phyloP scores from a whole-genome alignment of 768 basidiomycete species.

The Dentipellis sp. region DNA sequence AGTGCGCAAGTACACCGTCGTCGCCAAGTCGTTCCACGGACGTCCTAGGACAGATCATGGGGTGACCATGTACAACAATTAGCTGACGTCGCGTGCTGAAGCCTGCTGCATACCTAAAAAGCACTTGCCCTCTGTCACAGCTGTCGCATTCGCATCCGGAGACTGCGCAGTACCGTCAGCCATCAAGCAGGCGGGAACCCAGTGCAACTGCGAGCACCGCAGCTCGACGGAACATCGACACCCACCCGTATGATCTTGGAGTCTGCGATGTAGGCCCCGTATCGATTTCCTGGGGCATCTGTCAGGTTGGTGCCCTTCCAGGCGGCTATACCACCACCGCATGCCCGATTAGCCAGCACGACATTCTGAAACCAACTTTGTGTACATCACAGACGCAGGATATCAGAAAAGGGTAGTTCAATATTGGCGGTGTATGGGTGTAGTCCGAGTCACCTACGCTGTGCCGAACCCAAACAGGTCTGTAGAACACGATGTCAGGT shows the following conservation, averaged over 20 bases:
- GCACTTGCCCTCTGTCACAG: constrained; percentile 33
- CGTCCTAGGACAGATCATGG: constrained; percentile 21
- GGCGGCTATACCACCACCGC: constrained; percentile 56
- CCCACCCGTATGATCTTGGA: constrained; percentile 48
- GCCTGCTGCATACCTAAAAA: constrained; percentile 33
- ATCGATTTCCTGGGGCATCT: constrained; percentile 38
- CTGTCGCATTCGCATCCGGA: constrained; percentile 45
- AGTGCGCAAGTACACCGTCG: constrained; percentile 42
- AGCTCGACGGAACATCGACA: not conserved
- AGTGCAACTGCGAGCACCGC: too few species aligned
- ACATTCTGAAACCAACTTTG: constrained; percentile 48
- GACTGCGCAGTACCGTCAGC: constrained; percentile 27
- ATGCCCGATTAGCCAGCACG: constrained; percentile 51
- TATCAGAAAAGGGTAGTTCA: too few species aligned
- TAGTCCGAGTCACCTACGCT: constrained; percentile 31
- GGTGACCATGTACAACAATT: not conserved
- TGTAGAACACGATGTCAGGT: constrained; percentile 11
- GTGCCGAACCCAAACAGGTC: constrained; percentile 56
- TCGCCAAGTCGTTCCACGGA: constrained; percentile 55
- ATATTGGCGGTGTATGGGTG: too few species aligned
- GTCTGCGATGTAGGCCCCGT: constrained; percentile 47
- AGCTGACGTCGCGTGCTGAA: too few species aligned
- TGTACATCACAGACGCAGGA: too few species aligned
- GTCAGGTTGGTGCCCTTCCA: constrained; percentile 54
- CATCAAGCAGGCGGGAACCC: not conserved